Evolutionary conservation across 2,329 filamentous ascomycete species (phyloP), one percentile per base, ranked within the genome.

Genomic region (Beauveria australis): DNA sequence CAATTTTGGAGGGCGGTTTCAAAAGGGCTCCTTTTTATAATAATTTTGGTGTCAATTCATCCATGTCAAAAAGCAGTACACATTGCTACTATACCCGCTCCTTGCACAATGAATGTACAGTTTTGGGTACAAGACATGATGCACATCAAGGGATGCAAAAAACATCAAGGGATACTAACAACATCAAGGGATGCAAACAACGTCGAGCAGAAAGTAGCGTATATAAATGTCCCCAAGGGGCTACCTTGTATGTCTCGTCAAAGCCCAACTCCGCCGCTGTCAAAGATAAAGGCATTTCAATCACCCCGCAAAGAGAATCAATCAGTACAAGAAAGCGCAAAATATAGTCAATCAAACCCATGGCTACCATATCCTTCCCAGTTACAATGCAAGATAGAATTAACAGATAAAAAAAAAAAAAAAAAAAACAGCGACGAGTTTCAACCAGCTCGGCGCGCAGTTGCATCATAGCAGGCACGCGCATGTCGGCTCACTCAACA

Each of bases 1-100:
- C 18, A 88, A 92, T 68, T 96, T 97, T 74, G 87, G 89, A 3
- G 88, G 88, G 1, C 81, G 91, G 53, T 97, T 97, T 69, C 83
- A 86, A 19, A 89, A 89, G 65, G 92, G 92, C n/a, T 85, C 78
- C 19, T 87, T 79, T 66, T 68, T 87, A 61, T 86, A 66, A 63
- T 53, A 33, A 5, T 14, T 5, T 14, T 5, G 1, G 5, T 33
- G 12, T 63, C 53, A 52, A 52, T 22, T 16, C 19, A 14, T 12
- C 2, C 7, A 19, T 26, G 24, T 19, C 4, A 26, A 9, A 14
- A 28, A 14, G 9, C 14, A 48, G 10, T 59, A 46, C 37, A 37
- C 26, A 22, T n/a, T 14, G 30, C 30, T 33, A 12, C 30, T 33
- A 14, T 14, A 33, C 30, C 30, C 30, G 30, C 30, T 14, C 12